Evolutionary conservation across 2,329 filamentous ascomycete genomes (phyloP).

Genomic region (Penicillium olsonii): DNA sequence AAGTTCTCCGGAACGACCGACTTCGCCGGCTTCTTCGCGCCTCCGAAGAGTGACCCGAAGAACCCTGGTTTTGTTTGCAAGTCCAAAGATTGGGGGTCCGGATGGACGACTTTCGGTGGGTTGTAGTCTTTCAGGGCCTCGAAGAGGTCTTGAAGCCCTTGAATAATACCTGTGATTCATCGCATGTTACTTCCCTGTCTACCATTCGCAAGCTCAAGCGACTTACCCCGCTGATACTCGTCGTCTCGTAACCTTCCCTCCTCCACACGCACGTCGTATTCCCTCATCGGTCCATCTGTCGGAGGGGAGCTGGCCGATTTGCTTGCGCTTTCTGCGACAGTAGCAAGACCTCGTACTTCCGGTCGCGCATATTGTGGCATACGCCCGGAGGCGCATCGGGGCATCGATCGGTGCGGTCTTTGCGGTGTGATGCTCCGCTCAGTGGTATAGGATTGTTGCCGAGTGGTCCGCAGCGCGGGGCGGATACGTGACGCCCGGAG

Average conservation of each 20-base stretch:
- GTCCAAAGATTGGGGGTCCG: slow-evolving; percentile 70
- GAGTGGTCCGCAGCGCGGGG: slow-evolving; percentile 17
- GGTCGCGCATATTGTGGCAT: slow-evolving; percentile 10
- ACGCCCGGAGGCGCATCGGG: neutral
- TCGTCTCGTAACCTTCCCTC: slow-evolving; percentile 78
- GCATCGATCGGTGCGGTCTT: neutral
- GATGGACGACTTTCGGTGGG: slow-evolving; percentile 73
- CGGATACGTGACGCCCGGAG: slow-evolving; percentile 24
- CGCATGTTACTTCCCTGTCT: neutral
- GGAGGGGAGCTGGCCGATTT: slow-evolving; percentile 11
- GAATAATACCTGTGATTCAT: slow-evolving; percentile 71
- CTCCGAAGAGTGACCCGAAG: slow-evolving; percentile 50
- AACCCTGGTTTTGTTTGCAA: slow-evolving; percentile 54
- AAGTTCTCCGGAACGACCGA: slow-evolving; percentile 66
- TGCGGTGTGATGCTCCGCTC: slow-evolving; percentile 17
- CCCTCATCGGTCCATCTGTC: slow-evolving; percentile 70
- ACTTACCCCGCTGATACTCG: slow-evolving; percentile 79
- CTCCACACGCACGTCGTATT: slow-evolving; percentile 82
- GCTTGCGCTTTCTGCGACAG: slow-evolving; percentile 13
- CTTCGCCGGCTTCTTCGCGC: slow-evolving; percentile 31
- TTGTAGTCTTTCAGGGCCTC: slow-evolving; percentile 75
- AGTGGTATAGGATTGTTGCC: slow-evolving; percentile 17
- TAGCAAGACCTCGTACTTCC: slow-evolving; percentile 21
- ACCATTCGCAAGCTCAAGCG: neutral
- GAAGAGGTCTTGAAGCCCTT: slow-evolving; percentile 85